Conservation (phyloP, 1,284 basidiomycete genomes). For the Spongispora temasekensis region DNA sequence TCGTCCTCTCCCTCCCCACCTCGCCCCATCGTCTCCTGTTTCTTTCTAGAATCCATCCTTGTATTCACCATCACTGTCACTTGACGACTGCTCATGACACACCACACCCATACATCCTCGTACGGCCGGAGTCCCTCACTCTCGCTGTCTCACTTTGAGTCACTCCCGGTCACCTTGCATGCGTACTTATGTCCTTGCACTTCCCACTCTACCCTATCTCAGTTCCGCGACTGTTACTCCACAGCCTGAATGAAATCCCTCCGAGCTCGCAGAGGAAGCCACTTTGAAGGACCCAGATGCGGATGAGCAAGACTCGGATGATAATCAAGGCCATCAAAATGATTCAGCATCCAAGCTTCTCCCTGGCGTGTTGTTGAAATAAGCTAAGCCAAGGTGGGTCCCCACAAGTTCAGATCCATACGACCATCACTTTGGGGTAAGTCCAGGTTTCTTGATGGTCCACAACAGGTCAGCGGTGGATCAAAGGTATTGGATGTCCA, state of each 20-base stretch:
- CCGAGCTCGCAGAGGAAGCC: conserved; percentile 8
- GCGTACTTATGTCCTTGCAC: too few species aligned
- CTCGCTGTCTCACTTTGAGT: too few species aligned
- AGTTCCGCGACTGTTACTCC: conserved; percentile 29
- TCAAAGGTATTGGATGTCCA: conserved; percentile 49
- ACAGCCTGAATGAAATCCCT: conserved; percentile 1
- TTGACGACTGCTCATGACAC: too few species aligned
- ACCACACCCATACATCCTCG: too few species aligned
- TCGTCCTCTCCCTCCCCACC: too few species aligned
- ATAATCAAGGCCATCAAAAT: conserved; percentile 9
- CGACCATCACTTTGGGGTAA: conserved; percentile 67
- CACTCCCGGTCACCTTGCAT: too few species aligned
- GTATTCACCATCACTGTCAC: too few species aligned
- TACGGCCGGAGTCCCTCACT: too few species aligned
- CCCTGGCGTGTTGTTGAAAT: neutral
- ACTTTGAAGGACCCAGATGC: conserved; percentile 17
- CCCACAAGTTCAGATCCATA: conserved; percentile 45
- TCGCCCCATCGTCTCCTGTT: too few species aligned
- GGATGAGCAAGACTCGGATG: conserved; percentile 13
- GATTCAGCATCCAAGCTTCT: conserved; percentile 31
- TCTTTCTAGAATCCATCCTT: too few species aligned
- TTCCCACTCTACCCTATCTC: too few species aligned
- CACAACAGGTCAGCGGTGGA: conserved; percentile 50
- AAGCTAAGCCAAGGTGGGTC: neutral
- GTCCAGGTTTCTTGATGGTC: conserved; percentile 49